Base-by-base conservation (phyloP, 805 yeast species). In the Wickerhamiella azyma region DNA sequence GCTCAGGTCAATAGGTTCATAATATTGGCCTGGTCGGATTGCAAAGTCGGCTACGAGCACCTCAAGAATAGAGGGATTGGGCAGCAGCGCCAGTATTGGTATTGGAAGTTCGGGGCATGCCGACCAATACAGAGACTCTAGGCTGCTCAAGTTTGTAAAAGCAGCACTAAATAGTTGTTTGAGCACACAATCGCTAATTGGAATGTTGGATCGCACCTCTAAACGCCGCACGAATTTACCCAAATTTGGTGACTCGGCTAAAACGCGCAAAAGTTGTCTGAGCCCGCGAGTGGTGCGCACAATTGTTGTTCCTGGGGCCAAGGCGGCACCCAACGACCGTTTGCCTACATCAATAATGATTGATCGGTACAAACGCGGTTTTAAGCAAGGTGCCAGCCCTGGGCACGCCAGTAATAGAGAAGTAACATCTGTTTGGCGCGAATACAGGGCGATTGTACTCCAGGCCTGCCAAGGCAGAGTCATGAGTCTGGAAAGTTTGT, bases 231-330 rank as follows among this genome's bases (percentile, higher is more conserved):
- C 57, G 30, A 24, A 24, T 6, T 48, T 29, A 2, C 53, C 58
- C 26, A 33, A 43, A 17, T 38, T 19, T 1, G 53, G 50, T 10
- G 33, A 21, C n/a, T 38, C 36, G 11, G 46, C 37, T 33, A 62
- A 47, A 5, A 59, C 50, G 19, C 55, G 45, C 7, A 62, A 48
- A 37, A 63, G 57, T 42, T 52, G 54, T 29, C 56, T 51, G 37
- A 61, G 52, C 9, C 65, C 66, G 10, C 60, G 59, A 11, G 57
- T 53, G 0, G 66, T 63, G 26, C 59, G 53, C 13, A 62, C 65
- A 0, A 52, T 37, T 3, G 62, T 58, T 19, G 37, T 46, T 3
- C 55, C 39, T 10, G 14, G 16, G 9, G 9, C 11, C 4, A 17
- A 21, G 4, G 32, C 32, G 9, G 21, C 16, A 11, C 19, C 33